Evolutionary conservation across 495 filamentous ascomycete genomes (phyloP), one percentile per base, ranked within the genome.

Genomic region (Cairneyella variabilis): DNA sequence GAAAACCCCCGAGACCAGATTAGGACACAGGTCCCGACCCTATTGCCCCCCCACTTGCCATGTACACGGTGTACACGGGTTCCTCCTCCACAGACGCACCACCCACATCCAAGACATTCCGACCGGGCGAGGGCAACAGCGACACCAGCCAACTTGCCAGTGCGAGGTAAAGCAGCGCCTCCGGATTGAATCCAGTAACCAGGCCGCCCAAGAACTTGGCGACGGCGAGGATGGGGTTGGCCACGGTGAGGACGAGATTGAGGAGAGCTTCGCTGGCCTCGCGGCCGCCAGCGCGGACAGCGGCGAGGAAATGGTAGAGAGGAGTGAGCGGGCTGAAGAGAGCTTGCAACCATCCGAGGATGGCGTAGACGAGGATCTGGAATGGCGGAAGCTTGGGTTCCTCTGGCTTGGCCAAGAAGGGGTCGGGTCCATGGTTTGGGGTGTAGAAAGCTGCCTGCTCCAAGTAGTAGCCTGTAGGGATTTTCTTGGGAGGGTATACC

Each of bases 391-490:
- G 34, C n/a, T 34, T 23, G 26, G 44, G 10, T 12, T n/a, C 11
- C 14, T 42, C 45, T 10, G 9, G 23, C 23, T 56, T 27, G 9
- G 12, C 36, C 3, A 30, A 21, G 25, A 28, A 50, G 4, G 48
- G 48, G 12, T 50, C 46, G 3, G 47, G 39, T 2, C 40, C 47
- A 22, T 32, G 34, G 44, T 47, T 30, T 27, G 40, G 41, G 1
- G 21, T 14, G 18, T 17, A 47, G 18, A 55, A 48, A 11, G 26
- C 12, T 10, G 40, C 21, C 25, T 51, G 47, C 32, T 51, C 47
- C 4, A 51, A 30, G 48, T 51, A 57, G 32, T 51, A 57, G 4
- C 23, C 34, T 16, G 54, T 57, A 1, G 54, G 54, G 3, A 37
- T 28, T 14, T 38, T 10, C 1, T 32, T 6, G 28, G 28, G 7